These are phyloP conservation scores for Spirogloea muscicola DNA, from an alignment of 139 green algal species.

Conservation along the genomic window DNA sequence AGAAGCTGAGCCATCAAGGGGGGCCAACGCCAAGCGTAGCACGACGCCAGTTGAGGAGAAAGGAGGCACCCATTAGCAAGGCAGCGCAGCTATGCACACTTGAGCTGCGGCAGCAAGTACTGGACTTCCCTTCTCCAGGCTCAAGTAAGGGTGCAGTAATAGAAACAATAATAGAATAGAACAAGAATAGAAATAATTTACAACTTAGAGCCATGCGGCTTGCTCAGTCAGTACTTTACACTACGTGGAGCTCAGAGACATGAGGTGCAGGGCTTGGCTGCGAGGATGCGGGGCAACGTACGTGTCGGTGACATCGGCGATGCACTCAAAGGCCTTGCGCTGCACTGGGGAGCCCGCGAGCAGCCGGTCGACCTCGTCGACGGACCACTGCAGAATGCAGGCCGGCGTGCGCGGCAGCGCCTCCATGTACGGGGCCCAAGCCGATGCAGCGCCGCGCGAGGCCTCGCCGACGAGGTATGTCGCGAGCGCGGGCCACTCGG, in stretches of 20 bases:
- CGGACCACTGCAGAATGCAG: constrained; percentile 60
- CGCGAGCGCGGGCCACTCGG: constrained; percentile 64
- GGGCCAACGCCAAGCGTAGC: not conserved
- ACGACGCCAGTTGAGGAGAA: not conserved
- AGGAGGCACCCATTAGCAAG: too few relatives aligned
- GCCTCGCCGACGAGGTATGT: constrained; percentile 50
- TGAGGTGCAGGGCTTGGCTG: too few relatives aligned
- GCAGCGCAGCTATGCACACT: too few relatives aligned
- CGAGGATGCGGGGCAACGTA: constrained; percentile 5
- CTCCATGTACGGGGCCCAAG: constrained; percentile 48
- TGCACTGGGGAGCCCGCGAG: constrained; percentile 32
- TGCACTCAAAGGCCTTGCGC: constrained; percentile 15
- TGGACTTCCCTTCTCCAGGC: too few relatives aligned
- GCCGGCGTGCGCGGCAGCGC: constrained; percentile 51
- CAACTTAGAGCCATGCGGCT: too few relatives aligned
- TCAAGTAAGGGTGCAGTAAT: too few relatives aligned
- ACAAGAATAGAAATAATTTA: too few relatives aligned
- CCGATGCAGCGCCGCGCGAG: constrained; percentile 4
- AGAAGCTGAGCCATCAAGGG: constrained; percentile 8
- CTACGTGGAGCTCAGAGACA: too few relatives aligned
- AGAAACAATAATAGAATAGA: too few relatives aligned
- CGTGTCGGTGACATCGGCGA: constrained; percentile 30
- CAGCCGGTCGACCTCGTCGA: constrained; percentile 55
- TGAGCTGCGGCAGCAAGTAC: too few relatives aligned
- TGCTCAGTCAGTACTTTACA: too few relatives aligned